phyloP scores from a whole-genome alignment of 2,329 filamentous ascomycete genomes.

The Emericellopsis cladophorae region DNA sequence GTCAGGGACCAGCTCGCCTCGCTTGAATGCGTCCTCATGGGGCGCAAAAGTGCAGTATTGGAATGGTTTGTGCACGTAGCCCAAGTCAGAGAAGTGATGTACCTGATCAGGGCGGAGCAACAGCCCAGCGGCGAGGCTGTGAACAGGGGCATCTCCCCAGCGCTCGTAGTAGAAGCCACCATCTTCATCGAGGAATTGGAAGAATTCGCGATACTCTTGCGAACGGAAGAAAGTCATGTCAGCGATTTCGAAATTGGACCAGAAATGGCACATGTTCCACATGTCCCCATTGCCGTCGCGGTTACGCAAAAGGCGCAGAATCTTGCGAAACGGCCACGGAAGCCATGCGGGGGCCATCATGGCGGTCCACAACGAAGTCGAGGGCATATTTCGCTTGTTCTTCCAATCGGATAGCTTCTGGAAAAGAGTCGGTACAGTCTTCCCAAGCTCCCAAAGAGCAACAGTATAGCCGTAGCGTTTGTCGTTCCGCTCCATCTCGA shows the following conservation, averaged over 20 bases:
- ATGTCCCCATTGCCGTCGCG: slow-evolving; percentile 23
- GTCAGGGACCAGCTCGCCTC: slow-evolving; percentile 1
- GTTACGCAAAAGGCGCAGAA: slow-evolving; percentile 20
- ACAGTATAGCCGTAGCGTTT: slow-evolving; percentile 33
- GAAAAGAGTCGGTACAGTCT: slow-evolving; percentile 28
- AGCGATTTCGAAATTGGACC: slow-evolving; percentile 35
- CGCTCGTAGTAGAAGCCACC: slow-evolving; percentile 30
- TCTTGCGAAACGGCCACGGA: slow-evolving; percentile 26
- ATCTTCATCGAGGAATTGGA: slow-evolving; percentile 23
- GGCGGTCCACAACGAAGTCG: slow-evolving; percentile 28
- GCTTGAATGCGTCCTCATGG: slow-evolving; percentile 1
- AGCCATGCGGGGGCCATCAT: slow-evolving; percentile 38
- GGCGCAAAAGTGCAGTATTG: slow-evolving; percentile 13
- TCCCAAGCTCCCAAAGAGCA: slow-evolving; percentile 26
- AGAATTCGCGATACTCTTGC: slow-evolving; percentile 24
- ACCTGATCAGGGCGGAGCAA: slow-evolving; percentile 23
- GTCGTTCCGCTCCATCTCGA: slow-evolving; percentile 27
- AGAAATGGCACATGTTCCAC: slow-evolving; percentile 33
- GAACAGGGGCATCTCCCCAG: slow-evolving; percentile 31
- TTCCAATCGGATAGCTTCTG: slow-evolving; percentile 26
- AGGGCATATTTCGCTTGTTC: slow-evolving; percentile 18
- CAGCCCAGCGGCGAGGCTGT: slow-evolving; percentile 28
- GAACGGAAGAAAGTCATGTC: slow-evolving; percentile 30
- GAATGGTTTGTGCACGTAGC: slow-evolving; percentile 24
- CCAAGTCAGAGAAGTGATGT: slow-evolving; percentile 30